Evolutionary conservation across 192 early-diverging fungal species (phyloP), one percentile per base, ranked within the genome.

Genomic region (Chytriomyces sp.): DNA sequence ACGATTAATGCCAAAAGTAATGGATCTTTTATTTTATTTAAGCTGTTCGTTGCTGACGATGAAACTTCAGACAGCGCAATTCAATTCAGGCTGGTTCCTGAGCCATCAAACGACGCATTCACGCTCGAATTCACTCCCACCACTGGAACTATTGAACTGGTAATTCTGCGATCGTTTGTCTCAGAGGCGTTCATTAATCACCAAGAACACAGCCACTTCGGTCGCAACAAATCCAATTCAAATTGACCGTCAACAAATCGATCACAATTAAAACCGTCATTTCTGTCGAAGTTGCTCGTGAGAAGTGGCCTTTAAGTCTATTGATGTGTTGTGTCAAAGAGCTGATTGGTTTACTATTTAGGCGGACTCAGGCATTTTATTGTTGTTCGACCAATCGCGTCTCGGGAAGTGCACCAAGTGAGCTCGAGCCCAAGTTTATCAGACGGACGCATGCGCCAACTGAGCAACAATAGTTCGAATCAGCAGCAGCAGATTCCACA

Each of bases 291-390:
- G n/a, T 68, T 16, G 28, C 67, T 16, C 67, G 67, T 48, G 24
- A 64, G 63, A 20, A 16, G 16, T 16, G 2, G 20, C 23, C 5
- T 5, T 18, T 60, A 1, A 18, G 16, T 60, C 23, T 5, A 60
- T 60, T 0, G 1, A 3, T 60, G 3, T n/a, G 16, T 18, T 60
- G 57, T 60, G 1, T 23, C 5, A 18, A 35, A 35, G n/a, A 35
- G 35, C 35, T 35, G 35, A 35, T 4, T 35, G 35, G 35, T 4
- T 35, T 35, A 3, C 35, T 35, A 35, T 35, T 35, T 3, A 64
- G 63, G 63, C 3, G 67, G 67, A 47, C 43, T 68, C 18, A 24
- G 67, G 48, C 67, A 68, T n/a, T 68, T 68, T 6, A 68, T 68
- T 48, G 67, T 68, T 11, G 7, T 68, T 48, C 43, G 48, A 47